Evolutionary conservation across 768 basidiomycete genomes (phyloP), one percentile per base, ranked within the genome.

Genomic region (Paxillus rubicundulus): DNA sequence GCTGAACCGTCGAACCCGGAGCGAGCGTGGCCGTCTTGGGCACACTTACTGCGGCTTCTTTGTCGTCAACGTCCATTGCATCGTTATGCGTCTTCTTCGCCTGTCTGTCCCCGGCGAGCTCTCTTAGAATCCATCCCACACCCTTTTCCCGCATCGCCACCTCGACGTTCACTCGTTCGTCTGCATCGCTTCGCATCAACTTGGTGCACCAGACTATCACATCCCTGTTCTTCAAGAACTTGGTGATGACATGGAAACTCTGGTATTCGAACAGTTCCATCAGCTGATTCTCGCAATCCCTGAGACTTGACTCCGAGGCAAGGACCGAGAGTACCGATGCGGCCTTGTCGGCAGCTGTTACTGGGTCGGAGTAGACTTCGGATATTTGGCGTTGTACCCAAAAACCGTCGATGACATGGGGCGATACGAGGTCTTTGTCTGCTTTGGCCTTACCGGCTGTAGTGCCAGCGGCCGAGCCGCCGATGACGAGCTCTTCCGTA

Each of bases 121-220:
- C 92, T 50, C 90, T 82, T 47, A 96, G 66, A 67, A 99, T 98
- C 94, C 94, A 98, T 0, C 92, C 95, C 9, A 95, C 82, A 13
- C 92, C 93, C 71, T 92, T 96, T 75, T 98, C 96, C 41, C 96
- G 80, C 97, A 99, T 99, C 0, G 92, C 92, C 4, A 98, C 96
- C 71, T 98, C 96, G 36, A 97, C 82, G 63, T 98, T 92, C 39
- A 95, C 83, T 42, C 88, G 82, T 67, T 92, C 92, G 41, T 98
- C 88, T 0, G 89, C 89, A 60, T 87, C 85, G 49, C 87, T 88
- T 21, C 96, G 83, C 71, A 92, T 89, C 45, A 98, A 81, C 71
- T 95, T 95, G 43, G 97, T 99, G 62, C 93, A 97, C 97, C 97
- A 99, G 0, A 98, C 93, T 45, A 98, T 78, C 52, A 92, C 88